Evolutionary conservation across 441 rosid species (phyloP).

Genomic region (Arabidopsis hybrid): DNA sequence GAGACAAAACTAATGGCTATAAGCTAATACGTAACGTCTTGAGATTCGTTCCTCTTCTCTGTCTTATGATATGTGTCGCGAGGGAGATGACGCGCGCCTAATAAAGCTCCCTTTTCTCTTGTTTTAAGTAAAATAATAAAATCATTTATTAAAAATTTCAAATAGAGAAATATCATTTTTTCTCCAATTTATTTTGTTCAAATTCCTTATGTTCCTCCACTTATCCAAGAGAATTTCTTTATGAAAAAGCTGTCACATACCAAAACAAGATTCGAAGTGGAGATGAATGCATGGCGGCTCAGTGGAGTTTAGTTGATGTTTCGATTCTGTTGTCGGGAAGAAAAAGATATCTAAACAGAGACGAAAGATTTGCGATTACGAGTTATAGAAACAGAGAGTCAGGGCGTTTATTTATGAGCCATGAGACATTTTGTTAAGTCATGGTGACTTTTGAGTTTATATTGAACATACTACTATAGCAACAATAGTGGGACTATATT

Average conservation of each 20-base stretch:
- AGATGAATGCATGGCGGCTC: constrained; percentile 2
- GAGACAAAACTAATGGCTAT: constrained; percentile 31
- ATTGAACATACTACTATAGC: neutral
- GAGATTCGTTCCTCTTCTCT: constrained; percentile 42
- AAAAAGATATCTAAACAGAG: constrained; percentile 1
- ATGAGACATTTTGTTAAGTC: constrained; percentile 9
- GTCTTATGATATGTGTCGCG: constrained; percentile 44
- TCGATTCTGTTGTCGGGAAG: neutral
- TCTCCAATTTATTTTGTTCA: neutral
- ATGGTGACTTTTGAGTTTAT: neutral
- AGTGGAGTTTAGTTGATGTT: neutral
- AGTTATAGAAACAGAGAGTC: constrained; percentile 6
- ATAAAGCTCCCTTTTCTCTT: neutral
- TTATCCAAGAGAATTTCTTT: neutral
- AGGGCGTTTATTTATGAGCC: constrained; percentile 10
- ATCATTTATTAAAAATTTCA: neutral
- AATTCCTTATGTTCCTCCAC: neutral
- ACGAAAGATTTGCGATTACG: constrained; percentile 3
- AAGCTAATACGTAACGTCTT: constrained; percentile 28
- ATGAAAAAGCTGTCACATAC: neutral
- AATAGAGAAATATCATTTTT: neutral
- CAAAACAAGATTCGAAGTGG: neutral
- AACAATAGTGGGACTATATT: constrained; percentile 26
- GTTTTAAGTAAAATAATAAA: neutral
- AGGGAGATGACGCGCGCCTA: constrained; percentile 47